Evolutionary conservation across 495 filamentous ascomycete genomes (phyloP).

Genomic region (Podospora pseudocomata): DNA sequence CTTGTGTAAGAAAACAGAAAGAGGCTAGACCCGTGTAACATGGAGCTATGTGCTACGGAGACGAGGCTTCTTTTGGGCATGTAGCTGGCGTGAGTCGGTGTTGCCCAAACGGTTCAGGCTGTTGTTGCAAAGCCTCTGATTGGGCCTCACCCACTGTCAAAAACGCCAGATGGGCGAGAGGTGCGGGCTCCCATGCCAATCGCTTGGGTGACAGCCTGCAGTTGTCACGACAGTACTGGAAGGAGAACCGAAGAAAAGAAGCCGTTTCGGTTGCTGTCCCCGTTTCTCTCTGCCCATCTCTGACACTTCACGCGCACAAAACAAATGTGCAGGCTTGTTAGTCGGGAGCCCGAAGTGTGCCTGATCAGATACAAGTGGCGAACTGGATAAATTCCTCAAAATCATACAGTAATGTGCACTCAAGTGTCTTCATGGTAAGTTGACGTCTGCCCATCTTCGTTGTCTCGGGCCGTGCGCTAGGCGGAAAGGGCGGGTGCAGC

Average conservation of each 20-base stretch:
- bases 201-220: background rate
- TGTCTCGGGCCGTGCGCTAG: background rate
- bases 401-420: background rate
- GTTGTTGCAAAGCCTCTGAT: background rate
- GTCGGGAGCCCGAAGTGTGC: background rate
- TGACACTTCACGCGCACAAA: background rate
- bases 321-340: background rate
- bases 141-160: background rate
- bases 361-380: background rate
- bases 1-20: background rate
- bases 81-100: background rate
- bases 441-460: background rate
- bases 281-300: background rate
- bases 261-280: background rate
- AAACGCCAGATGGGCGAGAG: background rate
- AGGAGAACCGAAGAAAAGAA: background rate
- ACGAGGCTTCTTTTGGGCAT: conserved; percentile 1
- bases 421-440: background rate
- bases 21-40: background rate
- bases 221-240: background rate
- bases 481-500: background rate
- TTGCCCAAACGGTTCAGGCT: conserved; percentile 4
- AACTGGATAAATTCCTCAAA: background rate
- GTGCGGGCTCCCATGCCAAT: background rate
- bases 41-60: background rate